Evolutionary conservation across 495 filamentous ascomycete species (phyloP).

Genomic region (Lophium mytilinum): DNA sequence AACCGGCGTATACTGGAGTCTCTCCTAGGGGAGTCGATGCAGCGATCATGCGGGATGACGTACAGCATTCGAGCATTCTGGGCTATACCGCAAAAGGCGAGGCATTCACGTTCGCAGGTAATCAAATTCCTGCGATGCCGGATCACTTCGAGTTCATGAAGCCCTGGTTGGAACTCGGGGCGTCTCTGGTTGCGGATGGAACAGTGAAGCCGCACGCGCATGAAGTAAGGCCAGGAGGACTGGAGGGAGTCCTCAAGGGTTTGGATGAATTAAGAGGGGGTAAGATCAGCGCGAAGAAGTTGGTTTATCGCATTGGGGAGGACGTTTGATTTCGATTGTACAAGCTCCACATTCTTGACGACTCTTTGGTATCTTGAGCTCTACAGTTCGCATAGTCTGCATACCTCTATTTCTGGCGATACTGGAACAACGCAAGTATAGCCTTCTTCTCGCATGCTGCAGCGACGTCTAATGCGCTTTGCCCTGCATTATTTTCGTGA

Average conservation of each 20-base stretch:
- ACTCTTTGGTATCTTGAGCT: too few relatives aligned
- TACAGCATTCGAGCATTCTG: conserved; percentile 20
- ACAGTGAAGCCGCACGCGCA: conserved; percentile 43
- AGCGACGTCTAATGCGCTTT: too few relatives aligned
- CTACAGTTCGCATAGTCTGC: too few relatives aligned
- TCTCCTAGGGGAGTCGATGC: neutral
- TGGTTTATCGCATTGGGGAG: conserved; percentile 34
- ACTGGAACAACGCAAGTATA: too few relatives aligned
- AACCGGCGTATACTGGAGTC: conserved; percentile 7
- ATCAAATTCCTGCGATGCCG: conserved; percentile 7
- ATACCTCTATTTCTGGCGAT: too few relatives aligned
- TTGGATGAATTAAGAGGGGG: conserved; percentile 41
- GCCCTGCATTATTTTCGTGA: too few relatives aligned
- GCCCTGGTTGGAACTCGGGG: conserved; percentile 31
- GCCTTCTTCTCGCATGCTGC: too few relatives aligned
- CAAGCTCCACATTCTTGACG: too few relatives aligned
- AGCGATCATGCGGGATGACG: conserved; percentile 12
- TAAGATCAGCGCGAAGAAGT: conserved; percentile 49
- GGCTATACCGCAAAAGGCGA: conserved; percentile 27
- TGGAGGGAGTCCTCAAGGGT: conserved; percentile 45
- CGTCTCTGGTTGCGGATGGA: conserved; percentile 39
- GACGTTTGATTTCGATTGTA: too few relatives aligned
- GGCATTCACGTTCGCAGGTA: conserved; percentile 10
- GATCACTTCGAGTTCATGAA: conserved; percentile 35
- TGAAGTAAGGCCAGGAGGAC: conserved; percentile 37